Evolutionary conservation across 352 stramenopile genomes (phyloP), one percentile per base, ranked within the genome.

Genomic region (Globisporangium spinosum): DNA sequence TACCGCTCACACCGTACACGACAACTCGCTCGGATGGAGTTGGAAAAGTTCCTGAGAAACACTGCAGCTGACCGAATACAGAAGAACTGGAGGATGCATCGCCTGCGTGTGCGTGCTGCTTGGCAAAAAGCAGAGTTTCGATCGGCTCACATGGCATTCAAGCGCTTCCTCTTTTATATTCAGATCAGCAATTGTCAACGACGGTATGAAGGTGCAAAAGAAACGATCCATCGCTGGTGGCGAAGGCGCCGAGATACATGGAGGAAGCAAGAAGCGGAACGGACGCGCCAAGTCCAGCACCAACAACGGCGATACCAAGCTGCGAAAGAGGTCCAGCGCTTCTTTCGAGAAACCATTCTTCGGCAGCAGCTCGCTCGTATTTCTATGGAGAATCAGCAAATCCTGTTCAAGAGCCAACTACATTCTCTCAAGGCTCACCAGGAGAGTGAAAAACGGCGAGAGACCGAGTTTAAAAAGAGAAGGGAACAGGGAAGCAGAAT

Each of bases 161-260:
- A 77, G 57, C 82, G 84, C 22, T 65, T 65, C 10, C 15, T 61
- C 15, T 83, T 92, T 56, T 90, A 82, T 55, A 67, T 71, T 1
- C 29, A 64, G 1, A 70, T 79, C 13, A 70, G n/a, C 3, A 65
- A 69, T 38, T 70, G 78, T 6, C 70, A 38, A 2, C 47, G 67
- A 2, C 56, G 47, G 13, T 77, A 74, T 7, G 65, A 75, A 49
- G 34, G 65, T 12, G 74, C 78, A 1, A 77, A 80, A 25, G 67
- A 76, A n/a, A 72, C 53, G 20, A 35, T 92, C 1, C 64, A 80
- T 47, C 61, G 67, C 4, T 91, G 80, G 75, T 90, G 79, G 83
- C 70, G 78, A 63, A 57, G 62, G 0, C 65, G 66, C 15, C 62
- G 62, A 3, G 57, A 38, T 4, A 53, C 38, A n/a, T 70, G 75